Evolutionary conservation across 441 rosid genomes (phyloP), one percentile per base, ranked within the genome.

Genomic region (Rhodomyrtus psidioides): DNA sequence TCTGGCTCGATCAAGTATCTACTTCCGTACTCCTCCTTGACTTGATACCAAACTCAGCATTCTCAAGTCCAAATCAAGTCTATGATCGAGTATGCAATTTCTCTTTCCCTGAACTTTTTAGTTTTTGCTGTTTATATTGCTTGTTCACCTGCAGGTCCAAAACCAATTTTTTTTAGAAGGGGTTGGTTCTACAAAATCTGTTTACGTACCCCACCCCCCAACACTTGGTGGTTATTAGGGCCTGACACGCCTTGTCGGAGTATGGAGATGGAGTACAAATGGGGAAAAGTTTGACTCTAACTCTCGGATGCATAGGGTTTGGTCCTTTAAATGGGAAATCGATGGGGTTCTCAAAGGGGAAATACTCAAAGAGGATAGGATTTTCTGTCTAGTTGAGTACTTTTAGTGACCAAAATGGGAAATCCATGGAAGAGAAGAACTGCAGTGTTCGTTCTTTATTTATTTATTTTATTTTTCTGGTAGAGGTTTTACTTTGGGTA

Each of bases 281-380:
- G 1, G 79, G 49, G 8, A 65, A 34, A 9, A 9, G 15, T 19
- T 65, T 42, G 34, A 21, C 79, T 10, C n/a, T 19, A 34, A 65
- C 46, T 65, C 7, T 65, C 12, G 76, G 76, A 34, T 34, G 46
- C 76, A 34, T 70, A 10, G 79, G 79, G 49, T 70, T 65, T 65
- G 26, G 21, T 34, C 46, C 46, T 34, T 23, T 65, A 65, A 65
- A 70, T 65, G 79, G 49, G 79, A 39, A 70, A 21, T 34, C 21
- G 79, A 21, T 70, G n/a, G n/a, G 49, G n/a, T 70, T 70, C 79
- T 70, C 79, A 70, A 70, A 49, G 46, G 39, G 39, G 79, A 49
- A 70, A 34, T 21, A 39, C 79, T 70, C 79, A 34, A 34, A 65
- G 79, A n/a, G 28, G 62, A 34, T 49, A 19, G n/a, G 79, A 65